Conservation (phyloP, 2,329 filamentous ascomycete species). For the Diaporthe sp. region DNA sequence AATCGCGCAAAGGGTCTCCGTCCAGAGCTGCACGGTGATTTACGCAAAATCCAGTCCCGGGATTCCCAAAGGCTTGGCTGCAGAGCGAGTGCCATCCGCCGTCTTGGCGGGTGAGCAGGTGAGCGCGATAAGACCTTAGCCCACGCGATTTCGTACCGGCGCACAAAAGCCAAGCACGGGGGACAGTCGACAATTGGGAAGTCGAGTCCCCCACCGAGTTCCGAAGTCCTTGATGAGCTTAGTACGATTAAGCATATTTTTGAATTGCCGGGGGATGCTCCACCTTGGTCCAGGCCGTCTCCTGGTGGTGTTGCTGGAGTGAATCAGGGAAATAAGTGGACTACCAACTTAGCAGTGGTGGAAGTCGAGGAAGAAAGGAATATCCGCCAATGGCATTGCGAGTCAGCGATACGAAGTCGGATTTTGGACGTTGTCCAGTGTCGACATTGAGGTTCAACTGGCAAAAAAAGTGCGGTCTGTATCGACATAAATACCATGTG, state of each 20-base stretch:
- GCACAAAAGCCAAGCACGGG: conserved; percentile 14
- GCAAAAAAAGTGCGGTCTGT: not conserved
- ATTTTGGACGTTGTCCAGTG: not conserved
- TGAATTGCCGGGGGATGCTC: conserved; percentile 4
- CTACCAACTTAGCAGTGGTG: not conserved
- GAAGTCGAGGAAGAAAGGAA: conserved; percentile 5
- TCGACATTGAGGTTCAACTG: not conserved
- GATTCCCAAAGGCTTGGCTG: conserved; percentile 21
- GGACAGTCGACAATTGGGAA: conserved; percentile 25
- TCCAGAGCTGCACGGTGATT: conserved; percentile 11
- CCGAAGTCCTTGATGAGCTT: conserved; percentile 27
- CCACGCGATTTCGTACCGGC: not conserved
- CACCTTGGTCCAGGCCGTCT: not conserved
- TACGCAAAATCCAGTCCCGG: conserved; percentile 30
- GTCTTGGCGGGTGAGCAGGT: conserved; percentile 22
- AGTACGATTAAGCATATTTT: conserved; percentile 25
- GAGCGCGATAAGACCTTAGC: conserved; percentile 8
- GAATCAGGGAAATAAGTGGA: conserved; percentile 8
- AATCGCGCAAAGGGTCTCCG: not conserved
- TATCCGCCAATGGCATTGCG: conserved; percentile 9
- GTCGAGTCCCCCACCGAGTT: not conserved
- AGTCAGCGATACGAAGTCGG: not conserved
- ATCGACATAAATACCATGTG: conserved; percentile 6
- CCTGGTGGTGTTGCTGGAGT: not conserved
- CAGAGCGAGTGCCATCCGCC: conserved; percentile 26